Conservation (phyloP, 2,329 filamentous ascomycete species). For the Aotearoamyces nothofagi region DNA sequence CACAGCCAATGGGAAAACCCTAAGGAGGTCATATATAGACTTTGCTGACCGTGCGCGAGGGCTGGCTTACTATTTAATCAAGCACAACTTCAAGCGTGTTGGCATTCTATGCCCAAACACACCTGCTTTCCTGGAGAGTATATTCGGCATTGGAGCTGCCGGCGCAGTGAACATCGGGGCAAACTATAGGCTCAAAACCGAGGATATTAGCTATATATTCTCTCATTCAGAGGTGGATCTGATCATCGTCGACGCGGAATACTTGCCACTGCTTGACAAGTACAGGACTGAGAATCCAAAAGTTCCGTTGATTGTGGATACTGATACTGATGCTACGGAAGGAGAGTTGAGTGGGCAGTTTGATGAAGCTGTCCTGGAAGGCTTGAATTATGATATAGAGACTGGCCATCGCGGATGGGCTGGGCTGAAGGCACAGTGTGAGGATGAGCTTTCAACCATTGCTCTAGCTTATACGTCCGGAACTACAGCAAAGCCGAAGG, state of each 20-base stretch:
- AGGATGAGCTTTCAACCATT: conserved; percentile 66
- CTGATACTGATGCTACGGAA: conserved; percentile 63
- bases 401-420: conserved; percentile 59
- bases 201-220: conserved; percentile 86
- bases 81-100: conserved; percentile 58
- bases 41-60: conserved; percentile 77
- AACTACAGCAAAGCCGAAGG: conserved; percentile 83
- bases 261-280: conserved; percentile 48
- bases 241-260: conserved; percentile 81
- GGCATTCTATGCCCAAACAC: conserved; percentile 87
- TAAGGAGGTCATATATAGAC: conserved; percentile 66
- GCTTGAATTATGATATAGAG: conserved; percentile 54
- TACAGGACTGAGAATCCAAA: conserved; percentile 46
- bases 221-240: conserved; percentile 72
- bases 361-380: conserved; percentile 70
- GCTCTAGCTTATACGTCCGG: conserved; percentile 90
- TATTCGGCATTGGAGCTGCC: conserved; percentile 75
- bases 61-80: conserved; percentile 73
- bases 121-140: conserved; percentile 80
- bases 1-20: conserved; percentile 57
- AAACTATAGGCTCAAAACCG: conserved; percentile 62
- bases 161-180: conserved; percentile 63
- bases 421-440: conserved; percentile 52
- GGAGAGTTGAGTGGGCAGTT: conserved; percentile 67
- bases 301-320: conserved; percentile 63